A percentile compares a stretch with the other conserved stretches of the same genome.
These are phyloP conservation scores for Rhizopus delemar DNA, from an alignment of 371 early-diverging fungal genomes.

Conservation along the genomic window DNA sequence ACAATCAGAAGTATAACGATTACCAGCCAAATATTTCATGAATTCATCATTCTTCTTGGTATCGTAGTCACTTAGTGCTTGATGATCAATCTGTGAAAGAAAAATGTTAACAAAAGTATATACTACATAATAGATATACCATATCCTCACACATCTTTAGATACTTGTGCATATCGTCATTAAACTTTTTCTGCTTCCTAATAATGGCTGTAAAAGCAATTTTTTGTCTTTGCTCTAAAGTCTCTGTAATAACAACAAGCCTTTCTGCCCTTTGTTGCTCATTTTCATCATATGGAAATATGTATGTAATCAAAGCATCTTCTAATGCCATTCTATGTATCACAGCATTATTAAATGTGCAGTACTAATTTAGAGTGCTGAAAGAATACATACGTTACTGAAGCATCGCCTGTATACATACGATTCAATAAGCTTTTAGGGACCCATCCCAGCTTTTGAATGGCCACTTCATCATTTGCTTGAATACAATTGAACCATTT, in stretches of 20 bases:
- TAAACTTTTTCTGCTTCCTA: slow-evolving; percentile 52
- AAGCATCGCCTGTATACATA: slow-evolving; percentile 79
- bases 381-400: slow-evolving; percentile 48
- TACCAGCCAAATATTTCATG: slow-evolving; percentile 52
- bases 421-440: slow-evolving; percentile 75
- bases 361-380: slow-evolving; percentile 15
- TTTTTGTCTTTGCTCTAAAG: slow-evolving; percentile 50
- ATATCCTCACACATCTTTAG: slow-evolving; percentile 48
- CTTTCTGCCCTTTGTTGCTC: slow-evolving; percentile 60
- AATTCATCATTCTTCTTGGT: slow-evolving; percentile 34
- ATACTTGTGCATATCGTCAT: slow-evolving; percentile 48
- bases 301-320: slow-evolving; percentile 32
- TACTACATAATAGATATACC: slow-evolving; percentile 4
- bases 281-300: slow-evolving; percentile 49
- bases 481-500: slow-evolving; percentile 70
- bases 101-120: too few species aligned
- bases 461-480: slow-evolving; percentile 28
- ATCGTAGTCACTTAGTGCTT: slow-evolving; percentile 25
- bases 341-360: slow-evolving; percentile 78
- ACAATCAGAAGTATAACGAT: not conserved
- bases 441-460: slow-evolving; percentile 76
- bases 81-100: not conserved
- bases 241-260: slow-evolving; percentile 51
- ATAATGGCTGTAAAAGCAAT: slow-evolving; percentile 59
- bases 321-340: slow-evolving; percentile 64